Evolutionary conservation across 2,329 filamentous ascomycete species (phyloP).

Genomic region (Rosellinia necatrix): DNA sequence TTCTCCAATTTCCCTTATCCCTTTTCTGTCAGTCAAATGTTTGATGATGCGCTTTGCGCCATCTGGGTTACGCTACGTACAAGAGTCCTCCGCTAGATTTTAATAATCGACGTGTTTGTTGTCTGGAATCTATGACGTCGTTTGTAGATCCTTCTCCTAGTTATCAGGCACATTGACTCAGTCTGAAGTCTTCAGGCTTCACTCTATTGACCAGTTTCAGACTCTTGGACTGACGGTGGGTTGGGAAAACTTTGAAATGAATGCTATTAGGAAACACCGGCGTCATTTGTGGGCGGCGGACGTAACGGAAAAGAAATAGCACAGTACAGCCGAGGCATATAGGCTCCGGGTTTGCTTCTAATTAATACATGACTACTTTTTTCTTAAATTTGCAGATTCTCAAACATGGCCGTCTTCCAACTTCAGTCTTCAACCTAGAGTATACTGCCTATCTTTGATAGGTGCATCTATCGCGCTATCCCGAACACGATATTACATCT

Average conservation of each 20-base stretch:
- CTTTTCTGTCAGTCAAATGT: constrained; percentile 39
- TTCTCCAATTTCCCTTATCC: constrained; percentile 33
- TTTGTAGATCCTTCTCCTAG: not conserved
- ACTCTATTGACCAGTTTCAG: not conserved
- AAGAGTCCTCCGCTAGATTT: constrained; percentile 50
- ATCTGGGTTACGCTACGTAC: constrained; percentile 42
- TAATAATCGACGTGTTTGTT: constrained; percentile 48
- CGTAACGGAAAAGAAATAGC: constrained; percentile 14
- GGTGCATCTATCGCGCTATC: too few relatives aligned
- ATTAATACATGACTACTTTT: constrained; percentile 27
- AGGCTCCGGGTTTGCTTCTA: constrained; percentile 10
- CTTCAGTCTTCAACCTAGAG: too few relatives aligned
- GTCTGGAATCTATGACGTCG: constrained; percentile 29
- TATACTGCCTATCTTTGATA: too few relatives aligned
- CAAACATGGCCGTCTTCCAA: too few relatives aligned
- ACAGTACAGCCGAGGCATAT: constrained; percentile 8
- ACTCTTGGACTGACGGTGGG: constrained; percentile 8
- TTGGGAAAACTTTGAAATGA: not conserved
- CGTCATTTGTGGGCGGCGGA: not conserved
- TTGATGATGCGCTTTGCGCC: constrained; percentile 34
- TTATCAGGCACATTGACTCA: not conserved
- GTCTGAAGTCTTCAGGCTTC: constrained; percentile 4
- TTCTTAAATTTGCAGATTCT: not conserved
- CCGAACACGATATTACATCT: too few relatives aligned
- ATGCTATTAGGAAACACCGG: constrained; percentile 6